phyloP scores from a whole-genome alignment of 2,329 filamentous ascomycete genomes.

The Pseudogymnoascus verrucosus region DNA sequence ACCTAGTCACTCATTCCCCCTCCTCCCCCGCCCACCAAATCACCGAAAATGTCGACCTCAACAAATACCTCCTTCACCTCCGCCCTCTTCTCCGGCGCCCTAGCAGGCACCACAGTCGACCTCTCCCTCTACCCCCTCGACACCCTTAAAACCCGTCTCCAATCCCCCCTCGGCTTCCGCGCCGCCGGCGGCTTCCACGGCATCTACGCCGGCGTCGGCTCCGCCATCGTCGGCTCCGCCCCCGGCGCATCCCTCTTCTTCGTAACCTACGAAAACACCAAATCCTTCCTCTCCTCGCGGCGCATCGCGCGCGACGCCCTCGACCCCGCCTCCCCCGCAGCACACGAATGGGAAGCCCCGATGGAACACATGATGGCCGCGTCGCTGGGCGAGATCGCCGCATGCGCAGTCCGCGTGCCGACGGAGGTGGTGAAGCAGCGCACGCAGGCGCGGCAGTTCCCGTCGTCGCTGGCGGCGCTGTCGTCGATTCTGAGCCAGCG shows the following conservation, averaged over 20 bases:
- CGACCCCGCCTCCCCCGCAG: slow-evolving; percentile 28
- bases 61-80: slow-evolving; percentile 44
- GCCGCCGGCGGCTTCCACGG: slow-evolving; percentile 80
- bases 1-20: neutral
- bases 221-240: slow-evolving; percentile 81
- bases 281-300: slow-evolving; percentile 39
- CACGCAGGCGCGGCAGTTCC: slow-evolving; percentile 79
- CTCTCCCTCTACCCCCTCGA: slow-evolving; percentile 95
- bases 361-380: slow-evolving; percentile 76
- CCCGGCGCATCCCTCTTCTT: slow-evolving; percentile 97
- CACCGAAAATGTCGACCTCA: slow-evolving; percentile 15
- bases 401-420: slow-evolving; percentile 85
- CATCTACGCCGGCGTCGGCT: slow-evolving; percentile 88
- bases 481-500: slow-evolving; percentile 55
- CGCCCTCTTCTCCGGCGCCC: slow-evolving; percentile 69
- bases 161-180: slow-evolving; percentile 71
- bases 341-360: slow-evolving; percentile 25
- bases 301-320: slow-evolving; percentile 22
- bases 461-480: slow-evolving; percentile 60
- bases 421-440: slow-evolving; percentile 97
- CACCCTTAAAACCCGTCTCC: slow-evolving; percentile 95
- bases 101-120: slow-evolving; percentile 94
- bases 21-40: neutral
- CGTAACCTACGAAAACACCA: slow-evolving; percentile 80
- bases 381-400: slow-evolving; percentile 79